Percentiles rank a stretch among this genome's conserved stretches.
Evolutionary conservation across 768 basidiomycete genomes (phyloP).

Genomic region (Kwoniella sp.): DNA sequence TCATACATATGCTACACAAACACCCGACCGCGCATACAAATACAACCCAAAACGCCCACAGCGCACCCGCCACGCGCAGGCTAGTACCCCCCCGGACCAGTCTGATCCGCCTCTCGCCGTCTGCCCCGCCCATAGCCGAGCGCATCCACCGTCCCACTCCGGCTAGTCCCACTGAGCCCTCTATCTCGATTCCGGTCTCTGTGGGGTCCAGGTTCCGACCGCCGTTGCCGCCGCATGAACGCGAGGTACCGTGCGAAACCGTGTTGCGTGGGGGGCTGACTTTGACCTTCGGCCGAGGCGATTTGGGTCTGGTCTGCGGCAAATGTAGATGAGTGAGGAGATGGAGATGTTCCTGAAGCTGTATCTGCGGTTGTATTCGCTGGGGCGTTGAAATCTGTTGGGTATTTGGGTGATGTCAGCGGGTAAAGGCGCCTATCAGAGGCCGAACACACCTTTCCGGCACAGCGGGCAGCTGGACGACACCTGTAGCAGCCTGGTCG

Average conservation of each 20-base stretch:
- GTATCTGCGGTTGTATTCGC: background rate
- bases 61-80: too few species aligned
- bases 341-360: constrained; percentile 3
- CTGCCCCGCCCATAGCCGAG: constrained; percentile 22
- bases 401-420: too few species aligned
- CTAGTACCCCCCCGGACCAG: constrained; percentile 30
- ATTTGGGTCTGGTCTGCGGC: constrained; percentile 1
- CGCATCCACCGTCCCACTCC: background rate
- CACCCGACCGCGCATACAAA: too few species aligned
- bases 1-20: too few species aligned
- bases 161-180: background rate
- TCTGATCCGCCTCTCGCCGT: constrained; percentile 36
- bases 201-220: constrained; percentile 1
- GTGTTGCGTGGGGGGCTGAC: constrained; percentile 30
- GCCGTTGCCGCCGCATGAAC: constrained; percentile 42
- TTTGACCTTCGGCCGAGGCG: too few species aligned
- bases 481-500: constrained; percentile 73
- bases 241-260: constrained; percentile 46
- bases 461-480: constrained; percentile 90
- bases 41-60: too few species aligned
- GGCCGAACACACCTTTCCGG: constrained; percentile 64
- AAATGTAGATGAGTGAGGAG: constrained; percentile 9
- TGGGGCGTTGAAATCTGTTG: constrained; percentile 34
- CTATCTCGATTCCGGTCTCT: background rate
- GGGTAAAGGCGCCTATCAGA: too few species aligned